A percentile compares a stretch with the other conserved stretches of the same genome.
Evolutionary conservation across 2,329 filamentous ascomycete species (phyloP).

Genomic region (Aspergillus phoenicis): DNA sequence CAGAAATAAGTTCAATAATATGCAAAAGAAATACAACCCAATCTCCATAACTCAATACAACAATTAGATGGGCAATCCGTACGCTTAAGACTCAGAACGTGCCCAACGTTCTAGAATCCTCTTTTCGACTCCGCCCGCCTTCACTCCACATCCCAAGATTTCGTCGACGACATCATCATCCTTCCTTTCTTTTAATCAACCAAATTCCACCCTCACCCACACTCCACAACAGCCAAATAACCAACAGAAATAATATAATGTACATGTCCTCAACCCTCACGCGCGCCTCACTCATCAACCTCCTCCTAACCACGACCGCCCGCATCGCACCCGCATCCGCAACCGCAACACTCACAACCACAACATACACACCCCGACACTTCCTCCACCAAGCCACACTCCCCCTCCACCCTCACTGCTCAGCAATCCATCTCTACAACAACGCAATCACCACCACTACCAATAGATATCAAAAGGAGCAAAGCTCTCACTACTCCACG

Average conservation of each 20-base stretch:
- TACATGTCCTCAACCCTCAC: slow-evolving; percentile 30
- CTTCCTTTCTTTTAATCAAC: not conserved
- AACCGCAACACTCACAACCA: slow-evolving; percentile 6
- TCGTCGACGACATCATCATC: not conserved
- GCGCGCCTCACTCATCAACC: slow-evolving; percentile 32
- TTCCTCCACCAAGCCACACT: slow-evolving; percentile 7
- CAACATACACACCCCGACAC: slow-evolving; percentile 5
- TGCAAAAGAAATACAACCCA: too few species aligned
- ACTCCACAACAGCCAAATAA: not conserved
- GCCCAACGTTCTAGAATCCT: slow-evolving; percentile 24
- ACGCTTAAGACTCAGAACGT: not conserved
- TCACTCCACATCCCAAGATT: slow-evolving; percentile 3
- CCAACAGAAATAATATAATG: slow-evolving; percentile 23
- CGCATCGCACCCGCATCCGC: slow-evolving; percentile 19
- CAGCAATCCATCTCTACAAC: slow-evolving; percentile 20
- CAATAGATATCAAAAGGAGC: not conserved
- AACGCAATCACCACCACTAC: slow-evolving; percentile 4
- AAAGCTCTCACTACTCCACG: slow-evolving; percentile 22
- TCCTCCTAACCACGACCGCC: slow-evolving; percentile 26
- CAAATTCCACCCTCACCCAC: not conserved
- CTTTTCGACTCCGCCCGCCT: slow-evolving; percentile 6
- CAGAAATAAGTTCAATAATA: too few species aligned
- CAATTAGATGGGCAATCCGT: not conserved
- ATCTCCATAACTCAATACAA: not conserved
- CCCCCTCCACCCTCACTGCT: slow-evolving; percentile 18